These are phyloP conservation scores for Primulina huaijiensis DNA, from an alignment of 257 asterid genomes.

Conservation along the genomic window DNA sequence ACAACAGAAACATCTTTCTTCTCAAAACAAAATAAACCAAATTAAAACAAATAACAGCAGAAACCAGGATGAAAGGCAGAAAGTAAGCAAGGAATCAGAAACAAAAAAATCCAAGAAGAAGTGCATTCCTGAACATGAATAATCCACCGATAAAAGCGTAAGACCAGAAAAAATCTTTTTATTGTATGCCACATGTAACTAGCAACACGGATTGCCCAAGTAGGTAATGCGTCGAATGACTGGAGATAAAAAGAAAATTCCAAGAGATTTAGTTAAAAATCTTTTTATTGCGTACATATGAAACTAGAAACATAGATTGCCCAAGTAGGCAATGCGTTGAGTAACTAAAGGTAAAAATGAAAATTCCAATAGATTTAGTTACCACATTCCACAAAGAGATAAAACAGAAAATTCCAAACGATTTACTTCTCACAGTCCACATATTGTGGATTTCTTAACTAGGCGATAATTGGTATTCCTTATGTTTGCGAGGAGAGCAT, in stretches of 20 bases:
- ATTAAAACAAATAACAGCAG: neutral
- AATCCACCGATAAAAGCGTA: constrained; percentile 1
- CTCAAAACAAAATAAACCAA: neutral
- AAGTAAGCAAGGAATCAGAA: neutral
- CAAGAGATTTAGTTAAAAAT: neutral
- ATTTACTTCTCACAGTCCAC: neutral
- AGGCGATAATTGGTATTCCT: neutral
- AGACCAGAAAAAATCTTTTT: constrained; percentile 8
- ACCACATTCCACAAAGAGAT: neutral
- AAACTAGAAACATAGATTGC: too few relatives aligned
- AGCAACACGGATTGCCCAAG: neutral
- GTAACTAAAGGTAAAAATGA: too few relatives aligned
- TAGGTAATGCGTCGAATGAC: neutral
- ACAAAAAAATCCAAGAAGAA: neutral
- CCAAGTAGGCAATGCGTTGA: too few relatives aligned
- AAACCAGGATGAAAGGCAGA: neutral
- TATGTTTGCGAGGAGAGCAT: neutral
- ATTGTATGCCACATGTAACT: neutral
- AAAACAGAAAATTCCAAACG: neutral
- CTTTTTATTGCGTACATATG: too few relatives aligned
- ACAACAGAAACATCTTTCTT: constrained; percentile 10
- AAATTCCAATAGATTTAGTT: too few relatives aligned
- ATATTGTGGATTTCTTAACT: too few relatives aligned
- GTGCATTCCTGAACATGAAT: constrained; percentile 5
- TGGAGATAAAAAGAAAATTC: constrained; percentile 2